Percentiles rank a stretch among this genome's conserved stretches.
phyloP scores from a whole-genome alignment of 495 filamentous ascomycete species.

The Podospora pseudocomata region DNA sequence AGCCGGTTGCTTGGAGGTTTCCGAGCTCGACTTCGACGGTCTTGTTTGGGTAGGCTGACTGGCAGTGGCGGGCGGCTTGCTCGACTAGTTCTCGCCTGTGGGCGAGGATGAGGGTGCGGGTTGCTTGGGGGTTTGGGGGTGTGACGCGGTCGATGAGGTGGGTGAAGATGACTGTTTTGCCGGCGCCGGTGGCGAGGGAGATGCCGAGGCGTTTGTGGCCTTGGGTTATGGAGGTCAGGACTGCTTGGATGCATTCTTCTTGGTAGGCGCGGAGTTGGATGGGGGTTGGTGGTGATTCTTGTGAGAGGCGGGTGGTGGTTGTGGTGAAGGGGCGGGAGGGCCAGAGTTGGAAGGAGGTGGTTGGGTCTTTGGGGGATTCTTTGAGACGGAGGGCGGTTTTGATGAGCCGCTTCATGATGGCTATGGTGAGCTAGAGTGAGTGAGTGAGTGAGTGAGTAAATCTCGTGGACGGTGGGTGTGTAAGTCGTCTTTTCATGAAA shows the following conservation, averaged over 20 bases:
- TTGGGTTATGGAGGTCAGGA: slow-evolving; percentile 63
- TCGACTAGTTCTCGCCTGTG: slow-evolving; percentile 95
- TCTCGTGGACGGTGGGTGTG: background rate
- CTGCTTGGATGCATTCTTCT: slow-evolving; percentile 85
- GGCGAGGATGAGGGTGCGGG: slow-evolving; percentile 84
- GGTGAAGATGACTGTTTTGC: slow-evolving; percentile 98
- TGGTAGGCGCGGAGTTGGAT: slow-evolving; percentile 72
- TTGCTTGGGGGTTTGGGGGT: slow-evolving; percentile 51
- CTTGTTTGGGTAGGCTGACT: slow-evolving; percentile 70
- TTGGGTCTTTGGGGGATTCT: slow-evolving; percentile 7
- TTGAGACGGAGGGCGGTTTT: background rate
- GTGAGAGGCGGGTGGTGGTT: background rate
- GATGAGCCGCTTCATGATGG: slow-evolving; percentile 1
- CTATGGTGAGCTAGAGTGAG: background rate
- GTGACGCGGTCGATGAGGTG: slow-evolving; percentile 80
- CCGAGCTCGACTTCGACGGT: slow-evolving; percentile 89
- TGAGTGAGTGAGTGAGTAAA: background rate
- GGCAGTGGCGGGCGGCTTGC: slow-evolving; percentile 84
- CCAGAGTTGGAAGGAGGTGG: background rate
- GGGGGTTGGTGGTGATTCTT: background rate
- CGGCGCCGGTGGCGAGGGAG: slow-evolving; percentile 86
- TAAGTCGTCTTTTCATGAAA: background rate
- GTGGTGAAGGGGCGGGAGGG: background rate
- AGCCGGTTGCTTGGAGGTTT: slow-evolving; percentile 63
- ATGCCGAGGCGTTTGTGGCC: slow-evolving; percentile 83